Evolutionary conservation across 441 rosid species (phyloP).

Genomic region (Lagerstroemia fauriei): DNA sequence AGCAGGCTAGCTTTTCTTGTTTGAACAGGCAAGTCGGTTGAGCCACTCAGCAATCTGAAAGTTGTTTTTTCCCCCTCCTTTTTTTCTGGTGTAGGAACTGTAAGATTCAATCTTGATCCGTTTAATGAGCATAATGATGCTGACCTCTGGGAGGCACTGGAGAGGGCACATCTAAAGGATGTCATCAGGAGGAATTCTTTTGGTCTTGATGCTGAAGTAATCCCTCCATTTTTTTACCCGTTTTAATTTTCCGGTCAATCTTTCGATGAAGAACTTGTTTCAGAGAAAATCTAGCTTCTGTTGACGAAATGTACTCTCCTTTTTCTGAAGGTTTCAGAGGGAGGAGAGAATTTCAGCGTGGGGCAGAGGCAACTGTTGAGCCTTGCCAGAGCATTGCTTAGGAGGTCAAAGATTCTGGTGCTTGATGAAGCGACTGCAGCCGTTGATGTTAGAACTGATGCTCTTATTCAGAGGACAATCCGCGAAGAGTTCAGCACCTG

Average conservation of each 20-base stretch:
- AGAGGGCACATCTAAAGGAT: slow-evolving; percentile 89
- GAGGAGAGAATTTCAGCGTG: slow-evolving; percentile 91
- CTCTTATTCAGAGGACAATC: slow-evolving; percentile 88
- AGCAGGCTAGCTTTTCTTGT: neutral
- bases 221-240: neutral
- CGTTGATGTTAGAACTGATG: slow-evolving; percentile 92
- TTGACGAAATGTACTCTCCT: neutral
- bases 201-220: slow-evolving; percentile 86
- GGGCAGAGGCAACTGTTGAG: slow-evolving; percentile 91
- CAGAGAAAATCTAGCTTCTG: neutral
- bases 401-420: slow-evolving; percentile 90
- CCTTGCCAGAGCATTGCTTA: slow-evolving; percentile 86
- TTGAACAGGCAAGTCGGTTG: neutral
- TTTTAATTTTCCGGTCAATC: neutral
- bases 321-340: slow-evolving; percentile 66
- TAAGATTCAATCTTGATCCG: slow-evolving; percentile 92
- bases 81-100: slow-evolving; percentile 56
- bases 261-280: neutral
- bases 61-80: neutral
- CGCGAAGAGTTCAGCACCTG: slow-evolving; percentile 92
- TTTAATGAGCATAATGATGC: slow-evolving; percentile 87
- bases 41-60: neutral
- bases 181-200: slow-evolving; percentile 67
- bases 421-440: slow-evolving; percentile 99
- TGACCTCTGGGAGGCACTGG: slow-evolving; percentile 89